Percentiles rank a stretch among this genome's conserved stretches.
Conservation (phyloP, 177 flowering plant genomes). For the Tripterygium wilfordii region DNA sequence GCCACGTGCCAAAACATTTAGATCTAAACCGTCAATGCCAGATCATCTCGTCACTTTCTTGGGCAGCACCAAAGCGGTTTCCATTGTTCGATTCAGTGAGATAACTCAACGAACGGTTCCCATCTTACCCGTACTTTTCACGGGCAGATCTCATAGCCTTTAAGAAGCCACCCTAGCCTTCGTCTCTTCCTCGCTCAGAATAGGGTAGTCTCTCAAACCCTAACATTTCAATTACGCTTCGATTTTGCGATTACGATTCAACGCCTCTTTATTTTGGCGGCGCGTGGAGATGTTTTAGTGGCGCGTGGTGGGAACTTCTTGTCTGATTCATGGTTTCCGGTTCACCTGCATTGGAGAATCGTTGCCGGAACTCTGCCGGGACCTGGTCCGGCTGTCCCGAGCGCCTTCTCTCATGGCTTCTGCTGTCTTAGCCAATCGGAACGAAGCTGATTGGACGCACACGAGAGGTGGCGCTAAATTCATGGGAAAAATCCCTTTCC, state of each 20-base stretch:
- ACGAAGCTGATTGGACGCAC: conserved; percentile 2
- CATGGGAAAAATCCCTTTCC: too few species aligned
- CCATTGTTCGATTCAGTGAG: neutral
- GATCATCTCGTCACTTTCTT: neutral
- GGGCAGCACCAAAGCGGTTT: too few species aligned
- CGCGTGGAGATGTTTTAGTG: neutral
- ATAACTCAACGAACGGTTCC: neutral
- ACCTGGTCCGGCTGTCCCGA: neutral
- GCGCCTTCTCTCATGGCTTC: conserved; percentile 3
- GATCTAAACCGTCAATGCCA: neutral
- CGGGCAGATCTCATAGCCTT: conserved; percentile 6
- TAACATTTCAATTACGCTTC: neutral
- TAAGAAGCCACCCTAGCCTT: conserved; percentile 1
- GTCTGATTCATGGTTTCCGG: too few species aligned
- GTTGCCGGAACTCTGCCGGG: neutral
- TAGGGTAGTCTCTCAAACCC: neutral
- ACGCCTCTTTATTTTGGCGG: neutral
- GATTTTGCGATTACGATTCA: neutral
- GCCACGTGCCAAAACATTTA: neutral
- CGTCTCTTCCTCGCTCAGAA: conserved; percentile 2
- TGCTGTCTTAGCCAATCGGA: conserved; percentile 3
- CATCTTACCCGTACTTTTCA: neutral
- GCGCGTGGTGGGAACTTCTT: neutral
- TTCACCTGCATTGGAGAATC: neutral
- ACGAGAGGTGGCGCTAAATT: too few species aligned